A percentile compares a stretch with the other conserved stretches of the same genome.
Evolutionary conservation across 352 stramenopile genomes (phyloP).

Genomic region (Phytophthora citricola): DNA sequence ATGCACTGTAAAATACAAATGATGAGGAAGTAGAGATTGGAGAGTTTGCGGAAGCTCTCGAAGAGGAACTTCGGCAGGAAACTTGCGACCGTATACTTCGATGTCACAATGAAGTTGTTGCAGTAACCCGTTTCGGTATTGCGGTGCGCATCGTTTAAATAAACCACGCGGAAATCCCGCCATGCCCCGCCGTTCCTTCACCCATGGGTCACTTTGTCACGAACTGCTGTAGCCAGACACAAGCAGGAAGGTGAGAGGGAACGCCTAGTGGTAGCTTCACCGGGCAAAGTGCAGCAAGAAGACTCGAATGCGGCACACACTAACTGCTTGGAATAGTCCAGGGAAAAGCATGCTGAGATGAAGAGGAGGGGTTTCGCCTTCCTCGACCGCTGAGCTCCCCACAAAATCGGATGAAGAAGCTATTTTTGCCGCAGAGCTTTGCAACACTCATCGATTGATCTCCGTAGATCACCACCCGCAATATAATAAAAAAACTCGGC

Average conservation of each 20-base stretch:
- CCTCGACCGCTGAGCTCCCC: not conserved
- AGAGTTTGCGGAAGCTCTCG: slow-evolving; percentile 91
- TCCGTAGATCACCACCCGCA: too few relatives aligned
- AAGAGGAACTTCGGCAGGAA: slow-evolving; percentile 94
- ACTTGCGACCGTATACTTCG: slow-evolving; percentile 90
- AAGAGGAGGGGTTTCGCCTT: slow-evolving; percentile 27
- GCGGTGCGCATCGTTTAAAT: slow-evolving; percentile 60
- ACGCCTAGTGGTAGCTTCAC: slow-evolving; percentile 5
- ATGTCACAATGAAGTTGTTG: slow-evolving; percentile 92
- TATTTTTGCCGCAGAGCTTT: slow-evolving; percentile 23
- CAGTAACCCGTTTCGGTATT: slow-evolving; percentile 74
- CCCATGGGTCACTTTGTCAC: slow-evolving; percentile 27
- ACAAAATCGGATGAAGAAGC: not conserved
- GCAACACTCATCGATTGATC: not conserved
- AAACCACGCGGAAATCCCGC: slow-evolving; percentile 62
- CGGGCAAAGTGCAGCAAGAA: slow-evolving; percentile 3
- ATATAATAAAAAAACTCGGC: too few relatives aligned
- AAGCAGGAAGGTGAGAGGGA: slow-evolving; percentile 4
- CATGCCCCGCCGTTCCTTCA: slow-evolving; percentile 22
- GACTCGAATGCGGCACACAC: slow-evolving; percentile 12
- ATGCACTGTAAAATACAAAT: slow-evolving; percentile 91
- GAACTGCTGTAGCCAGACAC: slow-evolving; percentile 9
- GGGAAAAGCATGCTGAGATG: slow-evolving; percentile 17
- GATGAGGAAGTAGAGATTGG: slow-evolving; percentile 94
- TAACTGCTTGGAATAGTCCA: slow-evolving; percentile 26